These are phyloP conservation scores for Baorangia bicolor DNA, from an alignment of 768 basidiomycete genomes.

Conservation along the genomic window DNA sequence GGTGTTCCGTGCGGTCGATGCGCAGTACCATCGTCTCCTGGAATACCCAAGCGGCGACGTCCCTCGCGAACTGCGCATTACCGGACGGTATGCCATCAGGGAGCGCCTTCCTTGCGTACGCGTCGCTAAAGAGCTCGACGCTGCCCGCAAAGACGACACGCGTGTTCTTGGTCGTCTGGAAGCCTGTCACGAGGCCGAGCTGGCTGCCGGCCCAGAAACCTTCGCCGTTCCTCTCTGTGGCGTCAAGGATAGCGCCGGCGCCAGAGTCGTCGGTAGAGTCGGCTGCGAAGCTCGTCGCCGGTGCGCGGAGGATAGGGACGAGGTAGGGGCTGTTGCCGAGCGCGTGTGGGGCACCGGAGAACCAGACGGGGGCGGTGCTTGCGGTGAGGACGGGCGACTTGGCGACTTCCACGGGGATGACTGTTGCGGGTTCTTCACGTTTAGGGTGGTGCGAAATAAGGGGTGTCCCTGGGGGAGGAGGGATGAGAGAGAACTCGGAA, in stretches of 20 bases:
- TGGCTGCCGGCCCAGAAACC: constrained; percentile 80
- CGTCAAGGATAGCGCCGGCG: constrained; percentile 65
- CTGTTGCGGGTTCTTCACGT: constrained; percentile 58
- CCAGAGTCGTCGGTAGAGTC: constrained; percentile 58
- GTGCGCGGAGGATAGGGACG: constrained; percentile 78
- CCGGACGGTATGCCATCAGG: constrained; percentile 62
- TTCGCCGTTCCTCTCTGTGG: constrained; percentile 73
- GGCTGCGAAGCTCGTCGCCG: constrained; percentile 71
- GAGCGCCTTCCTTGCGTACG: constrained; percentile 63
- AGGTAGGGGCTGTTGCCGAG: constrained; percentile 74
- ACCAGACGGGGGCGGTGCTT: constrained; percentile 64
- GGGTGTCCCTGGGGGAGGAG: constrained; percentile 80
- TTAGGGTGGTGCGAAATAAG: constrained; percentile 85
- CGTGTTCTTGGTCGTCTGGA: constrained; percentile 80
- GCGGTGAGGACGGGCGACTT: constrained; percentile 45
- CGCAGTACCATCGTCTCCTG: constrained; percentile 80
- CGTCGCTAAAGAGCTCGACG: constrained; percentile 76
- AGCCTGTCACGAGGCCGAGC: constrained; percentile 78
- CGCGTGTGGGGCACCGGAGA: constrained; percentile 67
- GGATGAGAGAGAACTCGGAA: constrained; percentile 87
- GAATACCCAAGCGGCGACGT: constrained; percentile 88
- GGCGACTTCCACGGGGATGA: constrained; percentile 64
- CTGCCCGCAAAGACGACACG: constrained; percentile 83
- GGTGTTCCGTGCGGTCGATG: constrained; percentile 73
- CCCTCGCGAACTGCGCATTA: constrained; percentile 71